Base-by-base conservation (phyloP, 805 yeast species). In the Wickerhamiella brachini region DNA sequence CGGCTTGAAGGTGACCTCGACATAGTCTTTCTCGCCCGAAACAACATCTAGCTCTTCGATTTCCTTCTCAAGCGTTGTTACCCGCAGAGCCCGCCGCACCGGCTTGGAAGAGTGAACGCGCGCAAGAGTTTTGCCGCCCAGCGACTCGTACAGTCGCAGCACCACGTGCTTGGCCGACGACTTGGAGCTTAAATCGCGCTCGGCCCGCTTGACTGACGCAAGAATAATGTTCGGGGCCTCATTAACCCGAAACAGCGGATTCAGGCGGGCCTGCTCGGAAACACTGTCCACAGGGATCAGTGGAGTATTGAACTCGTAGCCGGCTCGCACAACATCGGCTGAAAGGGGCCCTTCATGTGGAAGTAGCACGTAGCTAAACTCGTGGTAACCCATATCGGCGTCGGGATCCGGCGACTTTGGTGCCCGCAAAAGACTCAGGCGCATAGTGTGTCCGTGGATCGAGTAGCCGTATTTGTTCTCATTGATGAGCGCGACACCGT, bases 351-450 rank as follows among this genome's bases (percentile, higher is more conserved):
- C 95, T 20, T 62, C 58, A 65, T 90, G 98, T 4, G 97, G 97
- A 53, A 78, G 76, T 38, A 90, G 67, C 0, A 94, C 94, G 66
- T 89, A 93, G 54, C 79, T 79, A 69, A 93, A 84, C 52, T 71
- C 71, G 66, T 90, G 98, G 18, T 69, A 63, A 2, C 96, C 97
- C 85, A 93, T 87, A 65, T 90, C 98, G 8, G 97, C 97, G 62
- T 79, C 74, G 8, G 82, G 89, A 73, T 90, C 98, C 0, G 98
- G 98, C 20, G 87, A 85, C 67, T 93, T 90, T 29, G 98, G 88
- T 13, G 96, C 79, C 62, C 98, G 80, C 61, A 90, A 69, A 54
- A 93, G 70, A 1, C 95, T 85, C 48, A 93, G 71, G 47, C 96
- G 79, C 80, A 90, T 85, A 63, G 80, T 67, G 58, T 87, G 87